Evolutionary conservation across 2,329 filamentous ascomycete species (phyloP).

Genomic region (Xylariales sp.): DNA sequence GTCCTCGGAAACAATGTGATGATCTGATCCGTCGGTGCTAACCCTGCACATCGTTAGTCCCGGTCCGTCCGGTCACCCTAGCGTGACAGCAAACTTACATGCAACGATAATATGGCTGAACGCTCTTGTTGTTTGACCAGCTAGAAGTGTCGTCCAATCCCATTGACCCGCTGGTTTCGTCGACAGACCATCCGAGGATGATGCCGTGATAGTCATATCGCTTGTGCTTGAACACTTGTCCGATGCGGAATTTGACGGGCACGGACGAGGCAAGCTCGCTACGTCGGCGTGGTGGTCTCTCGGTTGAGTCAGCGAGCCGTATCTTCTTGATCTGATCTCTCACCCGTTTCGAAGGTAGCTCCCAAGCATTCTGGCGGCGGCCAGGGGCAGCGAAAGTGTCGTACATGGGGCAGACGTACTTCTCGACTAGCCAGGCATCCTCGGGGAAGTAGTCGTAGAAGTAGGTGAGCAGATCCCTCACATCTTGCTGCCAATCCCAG

Average conservation of each 20-base stretch:
- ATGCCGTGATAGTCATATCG: constrained; percentile 76
- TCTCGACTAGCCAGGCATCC: constrained; percentile 67
- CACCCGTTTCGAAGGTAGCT: constrained; percentile 29
- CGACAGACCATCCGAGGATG: constrained; percentile 81
- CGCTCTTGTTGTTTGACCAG: constrained; percentile 34
- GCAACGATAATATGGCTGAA: constrained; percentile 77
- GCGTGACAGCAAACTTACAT: constrained; percentile 77
- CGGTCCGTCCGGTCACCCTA: too few species aligned
- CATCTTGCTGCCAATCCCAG: constrained; percentile 53
- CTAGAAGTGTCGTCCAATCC: constrained; percentile 49
- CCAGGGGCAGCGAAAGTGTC: constrained; percentile 33
- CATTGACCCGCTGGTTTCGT: constrained; percentile 55
- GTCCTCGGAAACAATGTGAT: constrained; percentile 71
- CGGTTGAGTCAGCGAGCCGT: constrained; percentile 36
- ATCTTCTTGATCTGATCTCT: constrained; percentile 35
- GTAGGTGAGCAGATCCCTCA: constrained; percentile 61
- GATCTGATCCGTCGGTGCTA: constrained; percentile 55
- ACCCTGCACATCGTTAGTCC: constrained; percentile 19
- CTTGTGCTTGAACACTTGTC: constrained; percentile 78
- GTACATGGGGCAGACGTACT: constrained; percentile 62
- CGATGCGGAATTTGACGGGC: constrained; percentile 62
- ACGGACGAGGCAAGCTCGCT: constrained; percentile 23
- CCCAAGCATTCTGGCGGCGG: constrained; percentile 27
- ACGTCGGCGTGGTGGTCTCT: constrained; percentile 30
- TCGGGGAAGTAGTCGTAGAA: constrained; percentile 63